Evolutionary conservation across 2,329 filamentous ascomycete genomes (phyloP).

Genomic region (Colletotrichum tanaceti): DNA sequence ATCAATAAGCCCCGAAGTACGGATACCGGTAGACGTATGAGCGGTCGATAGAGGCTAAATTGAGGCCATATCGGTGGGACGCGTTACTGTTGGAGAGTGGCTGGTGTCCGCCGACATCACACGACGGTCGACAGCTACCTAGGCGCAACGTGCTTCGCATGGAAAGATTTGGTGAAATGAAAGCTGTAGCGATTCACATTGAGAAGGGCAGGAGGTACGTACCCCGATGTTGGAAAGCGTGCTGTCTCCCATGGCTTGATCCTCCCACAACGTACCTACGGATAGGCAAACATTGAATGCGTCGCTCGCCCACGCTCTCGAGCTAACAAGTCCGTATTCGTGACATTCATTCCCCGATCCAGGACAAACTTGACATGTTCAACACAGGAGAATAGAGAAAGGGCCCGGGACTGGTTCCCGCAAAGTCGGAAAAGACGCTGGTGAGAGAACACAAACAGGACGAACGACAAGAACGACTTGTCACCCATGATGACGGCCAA

Average conservation of each 20-base stretch:
- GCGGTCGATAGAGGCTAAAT: constrained; percentile 31
- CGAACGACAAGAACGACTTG: too few species aligned
- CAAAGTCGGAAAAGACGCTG: neutral
- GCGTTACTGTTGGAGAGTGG: constrained; percentile 8
- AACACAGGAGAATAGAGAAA: neutral
- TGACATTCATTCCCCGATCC: neutral
- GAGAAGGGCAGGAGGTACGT: constrained; percentile 1
- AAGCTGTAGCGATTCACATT: too few species aligned
- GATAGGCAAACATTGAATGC: too few species aligned
- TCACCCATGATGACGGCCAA: neutral
- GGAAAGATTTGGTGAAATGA: constrained; percentile 4
- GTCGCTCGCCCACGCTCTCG: neutral
- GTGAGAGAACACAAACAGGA: neutral
- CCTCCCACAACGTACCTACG: too few species aligned
- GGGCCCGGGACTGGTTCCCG: neutral
- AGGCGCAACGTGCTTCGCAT: neutral
- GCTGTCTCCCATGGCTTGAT: too few species aligned
- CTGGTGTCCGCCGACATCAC: constrained; percentile 10
- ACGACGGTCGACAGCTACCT: constrained; percentile 10
- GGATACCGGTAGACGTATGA: constrained; percentile 26
- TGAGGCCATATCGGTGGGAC: constrained; percentile 24
- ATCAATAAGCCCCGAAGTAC: constrained; percentile 15
- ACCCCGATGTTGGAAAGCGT: neutral
- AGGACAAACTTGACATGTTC: neutral
- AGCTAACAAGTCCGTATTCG: neutral